Base-by-base conservation (phyloP, 257 asterid species). In the Verbena officinalis region DNA sequence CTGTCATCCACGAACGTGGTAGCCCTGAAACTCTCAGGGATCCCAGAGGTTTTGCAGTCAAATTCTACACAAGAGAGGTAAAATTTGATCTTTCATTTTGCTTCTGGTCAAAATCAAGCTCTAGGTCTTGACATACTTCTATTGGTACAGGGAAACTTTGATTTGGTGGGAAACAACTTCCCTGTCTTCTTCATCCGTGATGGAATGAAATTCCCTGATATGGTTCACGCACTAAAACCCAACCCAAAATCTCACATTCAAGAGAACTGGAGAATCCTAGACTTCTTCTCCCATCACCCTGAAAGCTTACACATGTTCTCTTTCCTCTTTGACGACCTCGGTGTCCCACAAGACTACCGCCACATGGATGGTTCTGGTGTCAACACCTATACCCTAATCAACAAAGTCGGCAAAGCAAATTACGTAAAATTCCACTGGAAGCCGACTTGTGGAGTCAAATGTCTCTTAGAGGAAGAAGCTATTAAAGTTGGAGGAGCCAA, bases 281-380 rank as follows among this genome's bases (percentile, higher is more conserved):
- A 90, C 70, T 85, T 81, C 72, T 83, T 90, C 67, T 90, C 97
- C 49, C 92, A 87, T 72, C 91, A 80, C 67, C 97, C 97, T 2
- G 97, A 90, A 78, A 87, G 95, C 69, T 62, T 85, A 78, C 78
- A 82, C 55, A 90, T 79, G 96, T 90, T 90, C 73, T 39, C 88
- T 1, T 90, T 85, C 83, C 84, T 87, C 59, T 90, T 81, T 55
- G 97, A 90, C 73, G 97, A 90, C 69, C 3, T 90, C 12, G 97
- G 97, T 60, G 21, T 90, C 63, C 97, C 97, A 49, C 95, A 85
- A 79, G 96, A 90, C 68, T 90, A 87, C 84, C 80, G 97, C 66
- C 97, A 90, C 82, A 90, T 90, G 91, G 97, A 90, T 4, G 97
- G 97, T 36, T 87, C 78, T 27, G 92, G 97, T 61, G 97, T 90